A percentile compares a stretch with the other conserved stretches of the same genome.
Evolutionary conservation across 1,284 basidiomycete species (phyloP).

Genomic region (Tilletiaria anomala): DNA sequence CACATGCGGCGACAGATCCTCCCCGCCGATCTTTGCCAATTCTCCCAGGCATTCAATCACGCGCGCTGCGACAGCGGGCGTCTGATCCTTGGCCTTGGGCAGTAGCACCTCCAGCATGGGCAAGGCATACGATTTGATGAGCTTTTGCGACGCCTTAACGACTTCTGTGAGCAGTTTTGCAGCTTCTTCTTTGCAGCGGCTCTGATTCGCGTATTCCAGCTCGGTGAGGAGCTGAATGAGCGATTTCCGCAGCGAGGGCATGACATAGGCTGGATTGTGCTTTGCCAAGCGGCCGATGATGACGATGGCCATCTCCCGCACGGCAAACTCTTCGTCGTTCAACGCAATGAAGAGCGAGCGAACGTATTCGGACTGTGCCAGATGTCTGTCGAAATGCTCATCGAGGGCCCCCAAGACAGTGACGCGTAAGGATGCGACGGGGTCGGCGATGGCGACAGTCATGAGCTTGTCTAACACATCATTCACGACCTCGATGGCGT

Average conservation of each 20-base stretch:
- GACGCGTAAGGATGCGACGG: slow-evolving; percentile 49
- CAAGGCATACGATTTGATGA: slow-evolving; percentile 94
- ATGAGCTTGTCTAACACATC: slow-evolving; percentile 94
- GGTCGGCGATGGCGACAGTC: slow-evolving; percentile 93
- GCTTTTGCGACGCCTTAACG: slow-evolving; percentile 59
- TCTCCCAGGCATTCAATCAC: slow-evolving; percentile 91
- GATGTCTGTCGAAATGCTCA: slow-evolving; percentile 88
- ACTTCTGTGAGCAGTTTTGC: slow-evolving; percentile 35
- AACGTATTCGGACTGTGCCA: slow-evolving; percentile 97
- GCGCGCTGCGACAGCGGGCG: slow-evolving; percentile 76
- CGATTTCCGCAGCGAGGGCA: slow-evolving; percentile 90
- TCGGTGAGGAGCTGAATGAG: slow-evolving; percentile 94
- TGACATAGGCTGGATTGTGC: slow-evolving; percentile 96
- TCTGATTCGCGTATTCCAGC: slow-evolving; percentile 84
- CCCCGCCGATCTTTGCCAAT: slow-evolving; percentile 79
- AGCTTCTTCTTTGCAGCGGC: slow-evolving; percentile 55
- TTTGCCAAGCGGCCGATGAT: slow-evolving; percentile 86
- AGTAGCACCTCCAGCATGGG: slow-evolving; percentile 86
- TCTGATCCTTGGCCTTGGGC: slow-evolving; percentile 69
- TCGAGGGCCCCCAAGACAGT: slow-evolving; percentile 70
- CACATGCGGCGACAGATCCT: slow-evolving; percentile 71
- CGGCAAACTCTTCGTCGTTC: slow-evolving; percentile 92
- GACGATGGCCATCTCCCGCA: slow-evolving; percentile 73
- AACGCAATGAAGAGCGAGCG: slow-evolving; percentile 91
- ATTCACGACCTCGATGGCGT: slow-evolving; percentile 93